Base-by-base conservation (phyloP, 1,284 basidiomycete species). In the Fistulinella staudtii region DNA sequence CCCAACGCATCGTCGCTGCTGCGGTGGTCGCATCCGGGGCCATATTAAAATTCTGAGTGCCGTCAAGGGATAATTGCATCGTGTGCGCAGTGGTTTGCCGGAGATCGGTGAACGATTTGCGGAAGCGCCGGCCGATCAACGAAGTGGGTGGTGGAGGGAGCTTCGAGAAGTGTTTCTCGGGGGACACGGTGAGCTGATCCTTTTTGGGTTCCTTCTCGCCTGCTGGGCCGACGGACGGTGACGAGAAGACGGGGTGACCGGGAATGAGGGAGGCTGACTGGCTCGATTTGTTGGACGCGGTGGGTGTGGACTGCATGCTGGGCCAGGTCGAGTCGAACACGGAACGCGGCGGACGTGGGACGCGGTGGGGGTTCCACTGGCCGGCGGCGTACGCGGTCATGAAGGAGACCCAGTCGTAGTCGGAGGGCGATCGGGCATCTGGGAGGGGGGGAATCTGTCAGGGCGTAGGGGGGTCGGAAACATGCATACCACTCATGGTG, bases 1-100 rank as follows among this genome's bases (percentile, higher is more conserved):
- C 90, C 77, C 85, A 85, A 20, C 91, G 85, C 64, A 93, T 82
- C 0, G 90, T 85, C 0, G 90, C 90, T 0, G 89, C 90, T 0
- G 85, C 76, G 0, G 88, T 77, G 14, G 78, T 76, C 7, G 77
- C 67, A 31, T 85, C 82, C 3, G 76, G 58, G 43, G 74, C 72
- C 24, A 70, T 53, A 14, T 63, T 53, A 37, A 52, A 55, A 14
- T 53, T 57, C 25, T 64, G 60, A 8, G 61, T 30, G 47, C 54
- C 55, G 52, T 52, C 53, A 45, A 47, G 54, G 57, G 54, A 56
- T 45, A 48, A 53, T 46, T 53, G 54, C 61, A 50, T 56, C 14
- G 54, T 49, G 34, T 56, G 54, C n/a, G 51, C 51, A 38, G 48
- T 64, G 24, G 57, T 61, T 39, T 58, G 68, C 46, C 58, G 71